phyloP scores from a whole-genome alignment of 176 grass and related monocot species.

The Melocanna baccifera region DNA sequence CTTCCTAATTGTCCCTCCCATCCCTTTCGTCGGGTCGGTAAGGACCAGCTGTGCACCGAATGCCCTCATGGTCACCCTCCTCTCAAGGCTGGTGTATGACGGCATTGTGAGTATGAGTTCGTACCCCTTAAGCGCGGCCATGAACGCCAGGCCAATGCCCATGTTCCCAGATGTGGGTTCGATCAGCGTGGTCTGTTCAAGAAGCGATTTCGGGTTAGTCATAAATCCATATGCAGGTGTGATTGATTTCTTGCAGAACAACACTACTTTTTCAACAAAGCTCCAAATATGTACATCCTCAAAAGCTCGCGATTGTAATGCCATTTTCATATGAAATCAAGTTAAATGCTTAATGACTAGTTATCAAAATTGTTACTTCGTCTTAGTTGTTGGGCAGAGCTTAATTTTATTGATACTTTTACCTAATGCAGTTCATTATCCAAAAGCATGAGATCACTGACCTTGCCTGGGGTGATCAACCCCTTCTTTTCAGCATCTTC shows the following conservation, averaged over 20 bases:
- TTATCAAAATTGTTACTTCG: not conserved
- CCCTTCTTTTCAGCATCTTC: slow-evolving; percentile 93
- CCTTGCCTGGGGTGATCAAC: slow-evolving; percentile 87
- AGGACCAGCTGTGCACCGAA: slow-evolving; percentile 69
- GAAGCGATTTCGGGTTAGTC: not conserved
- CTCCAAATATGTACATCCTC: not conserved
- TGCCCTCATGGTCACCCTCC: slow-evolving; percentile 80
- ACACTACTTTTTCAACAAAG: not conserved
- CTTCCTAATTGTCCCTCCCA: slow-evolving; percentile 90
- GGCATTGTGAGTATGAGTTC: slow-evolving; percentile 91
- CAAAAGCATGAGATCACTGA: slow-evolving; percentile 11
- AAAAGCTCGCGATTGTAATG: not conserved
- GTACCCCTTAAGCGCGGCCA: slow-evolving; percentile 62
- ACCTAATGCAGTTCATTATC: not conserved
- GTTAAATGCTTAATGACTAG: not conserved
- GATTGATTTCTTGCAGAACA: not conserved
- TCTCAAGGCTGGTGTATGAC: slow-evolving; percentile 90
- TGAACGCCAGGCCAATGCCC: slow-evolving; percentile 47
- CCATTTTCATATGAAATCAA: not conserved
- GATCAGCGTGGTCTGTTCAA: slow-evolving; percentile 72
- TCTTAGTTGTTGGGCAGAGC: not conserved
- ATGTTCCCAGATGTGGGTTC: slow-evolving; percentile 90
- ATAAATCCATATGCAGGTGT: not conserved
- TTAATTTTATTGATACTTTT: not conserved
- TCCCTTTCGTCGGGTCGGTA: slow-evolving; percentile 83